Evolutionary conservation across 1,284 basidiomycete species (phyloP).

Genomic region (Rhizoctonia solani): DNA sequence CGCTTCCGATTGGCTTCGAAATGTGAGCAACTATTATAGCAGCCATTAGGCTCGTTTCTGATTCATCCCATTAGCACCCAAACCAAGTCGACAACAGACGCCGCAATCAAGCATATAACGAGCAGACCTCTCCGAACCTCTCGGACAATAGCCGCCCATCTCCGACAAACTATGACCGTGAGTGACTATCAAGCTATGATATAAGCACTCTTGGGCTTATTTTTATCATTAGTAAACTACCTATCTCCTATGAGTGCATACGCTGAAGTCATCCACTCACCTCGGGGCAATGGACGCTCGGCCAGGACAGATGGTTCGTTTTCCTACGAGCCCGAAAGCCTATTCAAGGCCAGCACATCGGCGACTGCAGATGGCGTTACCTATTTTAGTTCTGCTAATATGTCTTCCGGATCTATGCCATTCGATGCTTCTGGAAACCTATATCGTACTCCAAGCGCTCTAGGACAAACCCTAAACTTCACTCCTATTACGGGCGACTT

Average conservation of each 20-base stretch:
- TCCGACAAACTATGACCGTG: slow-evolving; percentile 3
- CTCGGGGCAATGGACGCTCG: too few relatives aligned
- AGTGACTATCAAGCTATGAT: background rate
- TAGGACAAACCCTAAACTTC: too few relatives aligned
- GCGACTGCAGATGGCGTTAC: too few relatives aligned
- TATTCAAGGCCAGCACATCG: too few relatives aligned
- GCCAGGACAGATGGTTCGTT: too few relatives aligned
- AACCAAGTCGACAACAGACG: background rate
- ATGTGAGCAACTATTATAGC: background rate
- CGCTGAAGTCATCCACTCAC: too few relatives aligned
- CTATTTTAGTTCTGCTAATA: too few relatives aligned
- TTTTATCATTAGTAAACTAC: background rate
- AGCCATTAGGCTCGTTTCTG: background rate
- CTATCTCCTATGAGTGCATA: background rate
- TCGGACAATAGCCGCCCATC: background rate
- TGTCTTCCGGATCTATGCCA: too few relatives aligned
- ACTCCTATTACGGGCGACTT: too few relatives aligned
- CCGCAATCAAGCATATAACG: background rate
- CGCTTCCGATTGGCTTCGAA: background rate
- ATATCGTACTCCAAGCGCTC: too few relatives aligned
- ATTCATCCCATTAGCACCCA: background rate
- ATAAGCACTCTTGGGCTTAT: background rate
- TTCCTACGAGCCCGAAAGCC: too few relatives aligned
- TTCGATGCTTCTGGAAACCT: too few relatives aligned
- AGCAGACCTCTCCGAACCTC: background rate